Base-by-base conservation (phyloP, 139 green algal species). In the Pseudopediastrum boryanum region DNA sequence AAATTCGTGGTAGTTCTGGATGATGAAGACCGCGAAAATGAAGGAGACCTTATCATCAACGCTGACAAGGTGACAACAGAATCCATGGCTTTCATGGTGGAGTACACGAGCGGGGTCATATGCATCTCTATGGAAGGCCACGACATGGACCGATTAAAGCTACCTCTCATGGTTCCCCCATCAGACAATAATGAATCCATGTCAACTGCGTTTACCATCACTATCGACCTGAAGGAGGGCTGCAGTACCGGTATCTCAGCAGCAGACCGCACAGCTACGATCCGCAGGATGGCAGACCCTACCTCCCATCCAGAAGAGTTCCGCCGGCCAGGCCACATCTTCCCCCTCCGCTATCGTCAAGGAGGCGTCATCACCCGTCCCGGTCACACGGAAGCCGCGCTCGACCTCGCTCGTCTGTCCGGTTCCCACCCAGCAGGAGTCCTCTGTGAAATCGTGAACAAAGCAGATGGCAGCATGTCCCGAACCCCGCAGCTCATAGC, bases 31-130 rank as follows among this genome's bases (percentile, higher is more conserved):
- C 85, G 96, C 1, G 97, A 99, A 84, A 99, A 99, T 71, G 97
- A 99, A 86, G 97, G 97, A 10, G 96, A 99, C 85, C 90, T 99
- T 4, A 98, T 99, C 65, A 92, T 95, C 41, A 92, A 95, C 2
- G 97, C 92, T 1, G 95, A 98, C 80, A 90, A 85, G 58, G 87
- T 93, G n/a, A 97, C 95, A 0, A 67, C 85, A 2, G 88, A 92
- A 73, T 70, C 82, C n/a, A 95, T 97, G 88, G 92, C 91, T 0
- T 98, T 97, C 68, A 93, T 99, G 75, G 95, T 98, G 9, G 86
- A 94, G 79, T 77, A 99, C 86, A 98, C 91, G 19, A 96, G 87
- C 65, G 96, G 96, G 59, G 88, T 98, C 48, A 67, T 94, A 31
- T 94, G 90, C 77, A 85, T 93, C n/a, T 88, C 83, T 50, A 92